Conservation (phyloP, 2,329 filamentous ascomycete species). For the Cylindrodendrum hubeiense region DNA sequence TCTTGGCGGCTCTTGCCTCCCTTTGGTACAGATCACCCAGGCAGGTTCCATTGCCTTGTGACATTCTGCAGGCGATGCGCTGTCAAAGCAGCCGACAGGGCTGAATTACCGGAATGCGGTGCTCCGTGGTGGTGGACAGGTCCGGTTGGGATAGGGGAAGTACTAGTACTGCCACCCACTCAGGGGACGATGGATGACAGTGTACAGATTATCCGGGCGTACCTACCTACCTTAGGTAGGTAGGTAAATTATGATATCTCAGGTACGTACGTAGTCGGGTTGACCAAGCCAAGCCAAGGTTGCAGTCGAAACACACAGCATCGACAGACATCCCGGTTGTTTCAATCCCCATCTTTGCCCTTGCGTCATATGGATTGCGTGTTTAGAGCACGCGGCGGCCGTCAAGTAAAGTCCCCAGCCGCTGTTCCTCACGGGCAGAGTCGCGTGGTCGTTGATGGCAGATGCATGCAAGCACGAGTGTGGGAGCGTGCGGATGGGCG, state of each 20-base stretch:
- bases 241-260: neutral
- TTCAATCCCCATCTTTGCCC: slow-evolving; percentile 13
- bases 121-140: neutral
- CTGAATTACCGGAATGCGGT: neutral
- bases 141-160: neutral
- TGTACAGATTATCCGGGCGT: neutral
- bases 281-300: neutral
- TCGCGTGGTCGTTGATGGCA: slow-evolving; percentile 19
- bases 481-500: slow-evolving; percentile 5
- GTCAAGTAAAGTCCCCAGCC: neutral
- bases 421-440: slow-evolving; percentile 6
- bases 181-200: slow-evolving; percentile 10
- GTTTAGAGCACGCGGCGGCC: neutral
- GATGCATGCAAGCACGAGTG: slow-evolving; percentile 17
- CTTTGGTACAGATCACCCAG: neutral
- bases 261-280: neutral
- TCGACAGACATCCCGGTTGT: slow-evolving; percentile 4
- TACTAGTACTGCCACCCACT: neutral
- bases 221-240: neutral
- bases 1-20: neutral
- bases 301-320: neutral
- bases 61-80: slow-evolving; percentile 12
- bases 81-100: slow-evolving; percentile 19
- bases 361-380: slow-evolving; percentile 5
- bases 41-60: neutral